Base-by-base conservation (phyloP, 768 basidiomycete genomes). In the Grammothele lineata region DNA sequence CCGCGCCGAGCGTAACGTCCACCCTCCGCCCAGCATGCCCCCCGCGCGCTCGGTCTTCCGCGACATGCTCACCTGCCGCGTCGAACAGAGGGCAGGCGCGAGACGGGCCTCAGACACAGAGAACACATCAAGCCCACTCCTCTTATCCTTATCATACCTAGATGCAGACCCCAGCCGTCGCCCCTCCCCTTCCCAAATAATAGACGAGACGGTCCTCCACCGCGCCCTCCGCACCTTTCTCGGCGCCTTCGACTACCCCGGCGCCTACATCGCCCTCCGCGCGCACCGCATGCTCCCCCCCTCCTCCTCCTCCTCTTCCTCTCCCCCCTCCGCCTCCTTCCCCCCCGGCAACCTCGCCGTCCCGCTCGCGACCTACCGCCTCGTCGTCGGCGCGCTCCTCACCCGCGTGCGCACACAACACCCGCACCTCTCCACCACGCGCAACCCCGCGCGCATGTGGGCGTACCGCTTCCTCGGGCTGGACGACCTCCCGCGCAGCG, bases 211-310 rank as follows among this genome's bases (percentile, higher is more conserved):
- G 60, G 60, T 74, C 1, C 56, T 80, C 30, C 71, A 71, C 51
- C 54, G 67, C 22, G 68, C 70, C 1, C 62, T 81, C 4, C 69
- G 70, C n/a, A 62, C 69, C 0, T 76, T 78, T 52, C 58, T 81
- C 44, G 58, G 57, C 0, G 55, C 61, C 9, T 61, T 63, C 3
- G 80, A 81, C 60, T 80, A 76, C 47, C 59, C 73, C 10, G 79
- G 66, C 1, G 77, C 75, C 1, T 68, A 68, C 50, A 56, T 74
- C 37, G 62, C 62, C 15, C 47, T 81, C 8, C 62, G 60, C 19
- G 51, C 67, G 8, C 54, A 56, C 43, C 39, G 26, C 10, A 11
- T 42, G 19, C 26, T 57, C 15, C 51, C 49, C 15, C 3, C 32
- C 7, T 37, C 26, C 10, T 14, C 55, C 34, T 40, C 41, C 23